Percentiles rank a stretch among this genome's conserved stretches.
phyloP scores from a whole-genome alignment of 2,329 filamentous ascomycete genomes.

The Catunica adiposa region DNA sequence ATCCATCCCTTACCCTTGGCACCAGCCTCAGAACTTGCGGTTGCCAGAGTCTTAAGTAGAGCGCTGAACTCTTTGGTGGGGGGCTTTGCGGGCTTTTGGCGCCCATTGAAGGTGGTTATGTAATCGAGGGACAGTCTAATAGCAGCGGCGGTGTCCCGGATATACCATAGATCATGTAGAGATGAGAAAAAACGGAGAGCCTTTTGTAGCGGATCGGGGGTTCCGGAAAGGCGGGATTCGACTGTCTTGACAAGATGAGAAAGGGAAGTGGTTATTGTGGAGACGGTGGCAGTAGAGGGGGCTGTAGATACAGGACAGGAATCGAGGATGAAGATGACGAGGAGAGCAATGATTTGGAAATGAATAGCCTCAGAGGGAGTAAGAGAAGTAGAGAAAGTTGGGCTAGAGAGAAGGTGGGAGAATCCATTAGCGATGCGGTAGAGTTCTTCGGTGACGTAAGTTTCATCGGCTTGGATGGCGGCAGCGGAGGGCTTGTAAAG shows the following conservation, averaged over 20 bases:
- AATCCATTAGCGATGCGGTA: conserved; percentile 28
- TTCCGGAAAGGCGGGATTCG: conserved; percentile 4
- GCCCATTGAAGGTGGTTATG: conserved; percentile 23
- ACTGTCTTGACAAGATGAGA: conserved; percentile 9
- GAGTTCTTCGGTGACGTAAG: conserved; percentile 28
- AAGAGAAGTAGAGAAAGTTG: conserved; percentile 18
- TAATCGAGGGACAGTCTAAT: conserved; percentile 21
- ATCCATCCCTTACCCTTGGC: conserved; percentile 21
- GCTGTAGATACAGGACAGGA: conserved; percentile 1
- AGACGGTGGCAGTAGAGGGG: neutral
- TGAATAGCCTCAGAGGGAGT: conserved; percentile 29
- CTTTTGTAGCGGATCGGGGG: conserved; percentile 2
- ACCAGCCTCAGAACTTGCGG: conserved; percentile 20
- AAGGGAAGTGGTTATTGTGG: conserved; percentile 9
- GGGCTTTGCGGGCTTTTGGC: conserved; percentile 24
- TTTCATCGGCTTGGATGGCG: conserved; percentile 26
- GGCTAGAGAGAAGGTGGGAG: conserved; percentile 22
- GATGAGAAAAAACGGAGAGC: conserved; percentile 16
- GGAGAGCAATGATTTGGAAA: conserved; percentile 27
- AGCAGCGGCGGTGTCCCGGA: conserved; percentile 25
- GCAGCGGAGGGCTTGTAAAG: conserved; percentile 31
- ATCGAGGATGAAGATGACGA: conserved; percentile 19
- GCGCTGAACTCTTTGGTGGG: conserved; percentile 24
- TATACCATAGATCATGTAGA: conserved; percentile 23
- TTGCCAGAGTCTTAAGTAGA: conserved; percentile 22